Evolutionary conservation across 257 asterid species (phyloP).

Genomic region (Solanum peruvianum): DNA sequence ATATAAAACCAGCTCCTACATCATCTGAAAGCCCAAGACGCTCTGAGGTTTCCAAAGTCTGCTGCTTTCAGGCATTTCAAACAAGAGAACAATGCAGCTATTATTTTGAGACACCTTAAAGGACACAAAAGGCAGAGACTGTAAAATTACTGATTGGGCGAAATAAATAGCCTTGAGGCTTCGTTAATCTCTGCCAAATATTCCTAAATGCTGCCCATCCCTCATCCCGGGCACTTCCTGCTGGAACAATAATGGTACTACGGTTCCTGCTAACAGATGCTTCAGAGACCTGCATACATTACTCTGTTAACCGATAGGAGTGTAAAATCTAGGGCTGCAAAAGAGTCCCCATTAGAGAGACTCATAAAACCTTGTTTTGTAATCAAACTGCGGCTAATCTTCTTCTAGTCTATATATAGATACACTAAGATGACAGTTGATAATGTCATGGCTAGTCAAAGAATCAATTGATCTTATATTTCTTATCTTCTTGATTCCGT

Average conservation of each 20-base stretch:
- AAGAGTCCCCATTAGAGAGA: background rate
- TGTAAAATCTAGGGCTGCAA: background rate
- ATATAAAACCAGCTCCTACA: constrained; percentile 95
- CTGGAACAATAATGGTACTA: constrained; percentile 97
- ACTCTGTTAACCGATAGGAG: constrained; percentile 1
- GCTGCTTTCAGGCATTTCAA: constrained; percentile 22
- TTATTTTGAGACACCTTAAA: constrained; percentile 9
- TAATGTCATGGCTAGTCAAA: background rate
- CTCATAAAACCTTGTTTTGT: background rate
- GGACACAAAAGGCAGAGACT: background rate
- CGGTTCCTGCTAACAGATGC: constrained; percentile 98
- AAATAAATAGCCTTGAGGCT: constrained; percentile 61
- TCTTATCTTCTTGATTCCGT: background rate
- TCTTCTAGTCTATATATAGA: background rate
- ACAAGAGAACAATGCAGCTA: constrained; percentile 8
- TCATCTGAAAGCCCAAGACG: constrained; percentile 89
- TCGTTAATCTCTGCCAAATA: constrained; percentile 86
- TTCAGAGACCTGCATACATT: constrained; percentile 73
- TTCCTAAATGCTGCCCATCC: constrained; percentile 96
- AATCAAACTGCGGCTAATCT: background rate
- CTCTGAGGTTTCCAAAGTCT: constrained; percentile 63
- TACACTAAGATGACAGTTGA: background rate
- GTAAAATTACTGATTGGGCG: constrained; percentile 47
- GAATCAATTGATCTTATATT: background rate
- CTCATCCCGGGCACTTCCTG: constrained; percentile 86